Percentiles rank a stretch among this genome's conserved stretches.
phyloP scores from a whole-genome alignment of 2,329 filamentous ascomycete species.

The Emergomyces pasteurianus region DNA sequence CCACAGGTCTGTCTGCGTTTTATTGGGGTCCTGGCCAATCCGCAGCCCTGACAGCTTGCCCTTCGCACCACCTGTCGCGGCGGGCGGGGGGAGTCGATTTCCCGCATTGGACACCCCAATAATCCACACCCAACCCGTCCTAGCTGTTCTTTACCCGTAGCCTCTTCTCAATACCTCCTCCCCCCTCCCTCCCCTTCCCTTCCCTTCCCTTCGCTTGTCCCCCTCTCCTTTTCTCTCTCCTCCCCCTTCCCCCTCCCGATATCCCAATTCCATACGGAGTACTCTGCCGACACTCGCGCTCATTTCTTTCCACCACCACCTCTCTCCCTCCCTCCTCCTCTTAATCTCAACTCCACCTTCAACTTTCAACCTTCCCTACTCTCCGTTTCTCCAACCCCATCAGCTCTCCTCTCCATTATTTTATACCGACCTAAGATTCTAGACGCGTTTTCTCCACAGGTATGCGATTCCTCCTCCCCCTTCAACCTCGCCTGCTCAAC shows the following conservation, averaged over 20 bases:
- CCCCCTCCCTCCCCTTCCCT: constrained; percentile 17
- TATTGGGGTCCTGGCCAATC: neutral
- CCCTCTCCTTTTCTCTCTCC: neutral
- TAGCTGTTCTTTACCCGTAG: too few relatives aligned
- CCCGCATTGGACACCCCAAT: neutral
- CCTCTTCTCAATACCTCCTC: constrained; percentile 9
- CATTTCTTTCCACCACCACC: too few relatives aligned
- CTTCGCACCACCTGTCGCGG: too few relatives aligned
- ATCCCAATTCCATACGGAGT: too few relatives aligned
- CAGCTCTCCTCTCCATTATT: neutral
- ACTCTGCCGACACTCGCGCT: too few relatives aligned
- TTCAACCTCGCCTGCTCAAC: neutral
- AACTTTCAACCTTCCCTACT: constrained; percentile 10
- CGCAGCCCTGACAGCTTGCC: neutral
- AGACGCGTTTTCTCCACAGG: neutral
- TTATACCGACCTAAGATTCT: neutral
- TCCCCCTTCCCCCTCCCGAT: too few relatives aligned
- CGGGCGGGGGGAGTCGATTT: too few relatives aligned
- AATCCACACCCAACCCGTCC: neutral
- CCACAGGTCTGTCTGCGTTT: too few relatives aligned
- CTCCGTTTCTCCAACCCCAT: too few relatives aligned
- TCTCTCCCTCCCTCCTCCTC: too few relatives aligned
- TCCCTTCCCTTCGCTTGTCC: constrained; percentile 7
- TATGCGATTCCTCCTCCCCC: neutral
- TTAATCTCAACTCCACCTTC: constrained; percentile 15